phyloP scores from a whole-genome alignment of 768 basidiomycete species.

The Podaxis sp. region DNA sequence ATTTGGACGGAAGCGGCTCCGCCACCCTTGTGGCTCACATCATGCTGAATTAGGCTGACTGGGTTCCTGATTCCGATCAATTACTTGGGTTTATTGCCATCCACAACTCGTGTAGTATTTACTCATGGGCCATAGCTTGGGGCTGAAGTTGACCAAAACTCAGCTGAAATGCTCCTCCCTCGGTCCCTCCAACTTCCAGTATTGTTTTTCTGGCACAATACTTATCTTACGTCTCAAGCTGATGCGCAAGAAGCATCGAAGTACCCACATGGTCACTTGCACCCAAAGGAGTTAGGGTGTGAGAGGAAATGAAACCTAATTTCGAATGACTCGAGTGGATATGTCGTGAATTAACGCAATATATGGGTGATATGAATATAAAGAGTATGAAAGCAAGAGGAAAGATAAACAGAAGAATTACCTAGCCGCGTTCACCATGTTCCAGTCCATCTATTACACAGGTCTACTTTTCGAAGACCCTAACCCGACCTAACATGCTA shows the following conservation, averaged over 20 bases:
- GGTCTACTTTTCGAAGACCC: not conserved
- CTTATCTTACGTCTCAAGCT: not conserved
- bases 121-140: too few species aligned
- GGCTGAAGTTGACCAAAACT: too few species aligned
- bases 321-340: not conserved
- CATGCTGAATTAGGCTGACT: not conserved
- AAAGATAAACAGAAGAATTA: constrained; percentile 1
- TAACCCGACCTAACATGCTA: not conserved
- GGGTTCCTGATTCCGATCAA: not conserved
- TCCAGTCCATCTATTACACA: not conserved
- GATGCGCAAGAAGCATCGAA: not conserved
- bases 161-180: not conserved
- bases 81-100: not conserved
- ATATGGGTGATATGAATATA: constrained; percentile 6
- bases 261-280: not conserved
- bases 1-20: not conserved
- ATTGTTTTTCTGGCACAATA: not conserved
- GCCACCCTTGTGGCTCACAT: not conserved
- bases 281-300: not conserved
- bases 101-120: too few species aligned
- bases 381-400: not conserved
- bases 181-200: not conserved
- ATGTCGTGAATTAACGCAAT: constrained; percentile 1
- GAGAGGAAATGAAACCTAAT: not conserved
- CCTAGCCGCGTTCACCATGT: not conserved